phyloP scores from a whole-genome alignment of 2,329 filamentous ascomycete genomes.

The Aspergillus jensenii region DNA sequence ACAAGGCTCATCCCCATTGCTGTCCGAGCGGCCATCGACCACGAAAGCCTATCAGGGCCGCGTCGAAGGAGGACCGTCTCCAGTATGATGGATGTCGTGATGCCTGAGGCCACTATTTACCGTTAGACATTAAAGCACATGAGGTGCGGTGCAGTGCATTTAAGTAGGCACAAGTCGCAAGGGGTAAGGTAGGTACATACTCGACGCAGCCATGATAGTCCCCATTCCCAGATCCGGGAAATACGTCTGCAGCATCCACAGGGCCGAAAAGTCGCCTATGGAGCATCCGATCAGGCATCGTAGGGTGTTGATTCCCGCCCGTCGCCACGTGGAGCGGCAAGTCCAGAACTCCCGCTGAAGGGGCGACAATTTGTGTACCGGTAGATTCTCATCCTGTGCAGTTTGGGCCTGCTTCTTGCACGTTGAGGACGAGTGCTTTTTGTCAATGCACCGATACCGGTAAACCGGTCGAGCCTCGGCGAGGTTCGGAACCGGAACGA shows the following conservation, averaged over 20 bases:
- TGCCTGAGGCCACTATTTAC: slow-evolving; percentile 50
- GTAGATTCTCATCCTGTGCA: no score
- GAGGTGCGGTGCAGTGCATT: background rate
- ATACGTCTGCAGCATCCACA: slow-evolving; percentile 56
- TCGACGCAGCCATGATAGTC: slow-evolving; percentile 54
- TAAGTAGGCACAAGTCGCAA: background rate
- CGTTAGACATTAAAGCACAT: background rate
- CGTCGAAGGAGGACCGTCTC: slow-evolving; percentile 53
- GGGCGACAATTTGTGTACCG: background rate
- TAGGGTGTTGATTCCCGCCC: slow-evolving; percentile 56
- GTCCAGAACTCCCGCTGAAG: slow-evolving; percentile 33
- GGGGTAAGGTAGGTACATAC: slow-evolving; percentile 29
- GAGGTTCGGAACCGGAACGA: no score
- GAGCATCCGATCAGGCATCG: slow-evolving; percentile 59
- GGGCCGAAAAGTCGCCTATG: slow-evolving; percentile 55
- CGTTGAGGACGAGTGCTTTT: background rate
- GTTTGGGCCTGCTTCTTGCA: background rate
- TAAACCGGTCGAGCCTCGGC: background rate
- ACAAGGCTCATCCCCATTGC: slow-evolving; percentile 60
- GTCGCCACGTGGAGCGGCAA: slow-evolving; percentile 44
- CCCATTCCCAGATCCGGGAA: slow-evolving; percentile 50
- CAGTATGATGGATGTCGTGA: slow-evolving; percentile 53
- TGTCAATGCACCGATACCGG: background rate
- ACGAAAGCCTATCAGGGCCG: slow-evolving; percentile 51
- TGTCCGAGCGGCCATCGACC: slow-evolving; percentile 50